Base-by-base conservation (phyloP, 2,329 filamentous ascomycete genomes). In the Fonsecaea pedrosoi region DNA sequence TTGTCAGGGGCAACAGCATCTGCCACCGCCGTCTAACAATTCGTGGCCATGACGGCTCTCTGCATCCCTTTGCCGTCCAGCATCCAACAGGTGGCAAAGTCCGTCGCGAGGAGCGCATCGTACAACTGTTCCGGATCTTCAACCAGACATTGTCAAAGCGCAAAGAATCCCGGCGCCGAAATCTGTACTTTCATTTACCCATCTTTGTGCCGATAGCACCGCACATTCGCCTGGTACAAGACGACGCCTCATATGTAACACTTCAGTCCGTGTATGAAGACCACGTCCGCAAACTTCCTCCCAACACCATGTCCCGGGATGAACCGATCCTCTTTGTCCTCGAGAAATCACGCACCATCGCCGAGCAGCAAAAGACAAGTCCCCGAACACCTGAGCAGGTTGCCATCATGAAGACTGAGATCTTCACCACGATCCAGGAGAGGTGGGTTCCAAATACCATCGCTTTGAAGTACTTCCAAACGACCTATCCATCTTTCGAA, bases 21-120 rank as follows among this genome's bases (percentile, higher is more conserved):
- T 98, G 94, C 59, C 94, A 98, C 79, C 89, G 95, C 37, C 88
- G 96, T 55, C 85, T 99, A 73, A 97, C 93, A 82, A 98, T 99
- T 77, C 91, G 96, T 71, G 96, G 95, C 15, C 94, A 98, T 76
- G 96, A 99, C 79, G 95, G 96, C 72, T 98, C 94, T 76, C 83
- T 97, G n/a, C 95, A 99, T 82, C 87, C 92, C 7, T 99, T 97
- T 80, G 94, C 94, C 2, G 92, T 99, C 40, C 96, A 99, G 76
- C 94, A 98, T 77, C 96, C 95, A 3, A 94, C 95, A 1, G 92
- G 94, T 3, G 85, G 95, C 64, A 94, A 96, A 78, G 97, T 94
- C 75, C 88, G 95, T 67, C 88, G 96, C 62, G 96, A 99, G 77
- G 96, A 99, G 80, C 87, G 95, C 34, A 97, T 98, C 64, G 80